Evolutionary conservation across 2,329 filamentous ascomycete genomes (phyloP).

Genomic region (Botrytis paeoniae): DNA sequence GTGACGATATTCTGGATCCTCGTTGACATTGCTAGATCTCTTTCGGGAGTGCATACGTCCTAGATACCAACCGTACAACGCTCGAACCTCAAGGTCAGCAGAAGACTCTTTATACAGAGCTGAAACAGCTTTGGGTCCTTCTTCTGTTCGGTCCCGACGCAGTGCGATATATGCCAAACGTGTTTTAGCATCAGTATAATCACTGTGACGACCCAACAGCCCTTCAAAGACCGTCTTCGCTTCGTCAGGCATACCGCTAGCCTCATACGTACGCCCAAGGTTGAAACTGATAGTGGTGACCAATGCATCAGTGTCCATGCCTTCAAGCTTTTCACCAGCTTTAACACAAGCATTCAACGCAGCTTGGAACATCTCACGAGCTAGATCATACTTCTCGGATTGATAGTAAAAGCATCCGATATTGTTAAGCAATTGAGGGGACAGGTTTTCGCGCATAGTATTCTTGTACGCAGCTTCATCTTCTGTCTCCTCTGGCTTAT

Average conservation of each 20-base stretch:
- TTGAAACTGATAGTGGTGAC: conserved; percentile 98
- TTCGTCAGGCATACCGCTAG: conserved; percentile 74
- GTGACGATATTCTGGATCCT: conserved; percentile 88
- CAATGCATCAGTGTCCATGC: conserved; percentile 81
- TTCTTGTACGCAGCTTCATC: conserved; percentile 60
- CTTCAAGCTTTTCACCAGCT: conserved; percentile 70
- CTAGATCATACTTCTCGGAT: conserved; percentile 73
- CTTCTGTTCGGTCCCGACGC: conserved; percentile 74
- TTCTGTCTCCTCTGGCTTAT: conserved; percentile 57
- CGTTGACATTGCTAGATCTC: conserved; percentile 72
- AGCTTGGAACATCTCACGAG: conserved; percentile 87
- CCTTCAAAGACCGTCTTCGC: conserved; percentile 87
- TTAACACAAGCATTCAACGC: conserved; percentile 84
- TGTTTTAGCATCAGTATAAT: conserved; percentile 89
- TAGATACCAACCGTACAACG: conserved; percentile 93
- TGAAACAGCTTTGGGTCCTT: conserved; percentile 80
- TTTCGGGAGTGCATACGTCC: conserved; percentile 79
- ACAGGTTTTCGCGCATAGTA: conserved; percentile 71
- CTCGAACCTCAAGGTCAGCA: conserved; percentile 84
- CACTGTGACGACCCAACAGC: conserved; percentile 76
- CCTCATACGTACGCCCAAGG: conserved; percentile 88
- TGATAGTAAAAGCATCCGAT: conserved; percentile 96
- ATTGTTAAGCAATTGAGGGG: conserved; percentile 92
- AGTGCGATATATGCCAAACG: conserved; percentile 88
- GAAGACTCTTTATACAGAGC: conserved; percentile 83